Base-by-base conservation (phyloP, 306 rosid genomes). In the Medicago lupulina region DNA sequence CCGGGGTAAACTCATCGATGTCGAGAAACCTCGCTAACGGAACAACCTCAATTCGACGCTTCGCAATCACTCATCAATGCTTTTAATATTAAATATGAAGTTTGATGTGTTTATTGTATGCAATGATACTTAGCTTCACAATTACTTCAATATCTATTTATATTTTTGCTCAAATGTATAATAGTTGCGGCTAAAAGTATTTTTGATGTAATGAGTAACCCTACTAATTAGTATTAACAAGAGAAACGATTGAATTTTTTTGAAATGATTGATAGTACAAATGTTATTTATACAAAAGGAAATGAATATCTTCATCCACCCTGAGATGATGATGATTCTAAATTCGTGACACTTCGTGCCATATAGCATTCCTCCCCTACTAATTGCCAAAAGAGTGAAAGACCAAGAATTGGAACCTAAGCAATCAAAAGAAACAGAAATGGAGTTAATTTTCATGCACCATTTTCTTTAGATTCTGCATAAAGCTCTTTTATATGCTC, bases 401-500 rank as follows among this genome's bases (percentile, higher is more conserved):
- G 49, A 12, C 49, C 49, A 43, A 43, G 5, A 43, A 46, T 12
- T 46, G 51, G 14, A 46, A 14, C 51, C 14, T 15, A 12, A 50
- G 15, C 18, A 50, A 50, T 50, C 6, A 7, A n/a, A 78, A 21
- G 23, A 62, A 60, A 15, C 72, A 70, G 31, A 78, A 71, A 14
- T 17, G 12, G 23, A 67, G 38, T 55, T 34, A 21, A 54, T 80
- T 44, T 34, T 79, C 61, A 85, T 58, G 80, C 76, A 64, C 68
- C 85, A 76, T 69, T 23, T 76, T 54, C 78, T 64, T 77, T 82
- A 31, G 46, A 49, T 40, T 84, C 84, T 9, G 84, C 96, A 18
- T 93, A 89, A 50, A 89, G 92, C 50, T 81, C 88, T 82, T 84
- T 91, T 23, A 91, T 91, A 38, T 89, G 87, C 85, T 89, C 93